Base-by-base conservation (phyloP, 768 basidiomycete genomes). In the Podaxis sp. region DNA sequence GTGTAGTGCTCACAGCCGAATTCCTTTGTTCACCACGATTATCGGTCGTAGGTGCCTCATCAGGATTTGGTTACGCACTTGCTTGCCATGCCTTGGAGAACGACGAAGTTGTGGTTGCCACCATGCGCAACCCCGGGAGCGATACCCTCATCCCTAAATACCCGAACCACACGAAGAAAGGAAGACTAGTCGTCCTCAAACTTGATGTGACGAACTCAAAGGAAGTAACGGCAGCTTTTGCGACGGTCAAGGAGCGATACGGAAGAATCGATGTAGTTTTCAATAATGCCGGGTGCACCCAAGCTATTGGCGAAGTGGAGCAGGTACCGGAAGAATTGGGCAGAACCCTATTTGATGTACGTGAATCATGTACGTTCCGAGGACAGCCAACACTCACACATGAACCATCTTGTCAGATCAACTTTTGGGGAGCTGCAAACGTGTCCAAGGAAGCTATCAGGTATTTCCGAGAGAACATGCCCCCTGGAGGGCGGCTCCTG, bases 31-130 rank as follows among this genome's bases (percentile, higher is more conserved):
- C 11, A 40, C 19, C 8, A 26, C 17, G 13, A 13, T n/a, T 39
- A 9, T 38, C 24, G 9, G 13, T 17, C 7, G 12, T 15, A 64
- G 69, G 69, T 11, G 53, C 70, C 3, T 68, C 69, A 12, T 53
- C 70, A n/a, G 80, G 79, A 38, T 73, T 82, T 38, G 81, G 80
- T 30, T 74, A 71, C n/a, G 57, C 68, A 7, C 69, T 79, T n/a
- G 70, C 70, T 17, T 74, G 79, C 63, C 49, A 68, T 28, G 77
- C 69, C 30, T 68, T 82, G 30, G 67, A 66, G 28, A 70, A 70
- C 12, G 80, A 79, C 30, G 79, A 80, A 61, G 74, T 55, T 12
- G 79, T 75, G 52, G 71, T 77, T 58, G 81, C 80, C 6, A 79
- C 79, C 11, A 66, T 77, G 36, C 74, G 78, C 52, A 71, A 68